Conservation (phyloP, 345 rosid genomes). For the Citrus sp. region DNA sequence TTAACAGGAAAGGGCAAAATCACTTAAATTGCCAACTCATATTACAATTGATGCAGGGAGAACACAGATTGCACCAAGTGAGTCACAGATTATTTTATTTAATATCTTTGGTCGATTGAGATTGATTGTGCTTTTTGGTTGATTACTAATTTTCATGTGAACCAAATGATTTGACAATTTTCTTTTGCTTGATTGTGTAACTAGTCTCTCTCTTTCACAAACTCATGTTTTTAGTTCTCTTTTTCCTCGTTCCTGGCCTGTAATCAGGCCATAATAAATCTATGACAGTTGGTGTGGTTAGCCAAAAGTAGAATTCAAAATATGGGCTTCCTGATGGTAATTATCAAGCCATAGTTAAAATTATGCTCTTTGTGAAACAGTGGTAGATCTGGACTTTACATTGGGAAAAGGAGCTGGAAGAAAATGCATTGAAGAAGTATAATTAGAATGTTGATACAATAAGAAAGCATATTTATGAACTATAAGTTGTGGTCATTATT, state of each 20-base stretch:
- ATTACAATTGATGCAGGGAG: conserved; percentile 98
- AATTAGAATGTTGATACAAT: neutral
- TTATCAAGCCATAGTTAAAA: neutral
- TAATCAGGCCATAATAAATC: neutral
- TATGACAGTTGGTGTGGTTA: neutral
- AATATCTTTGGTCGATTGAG: neutral
- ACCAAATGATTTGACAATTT: neutral
- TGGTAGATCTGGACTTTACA: neutral
- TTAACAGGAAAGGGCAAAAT: conserved; percentile 82
- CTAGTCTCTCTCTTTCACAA: neutral
- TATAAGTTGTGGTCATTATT: neutral
- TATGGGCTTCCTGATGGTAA: neutral
- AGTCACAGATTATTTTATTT: conserved; percentile 35
- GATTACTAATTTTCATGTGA: neutral
- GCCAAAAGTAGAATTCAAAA: too few relatives aligned
- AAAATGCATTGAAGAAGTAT: neutral
- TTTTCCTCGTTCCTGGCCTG: neutral
- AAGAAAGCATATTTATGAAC: neutral
- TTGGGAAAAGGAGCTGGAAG: neutral
- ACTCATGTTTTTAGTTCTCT: neutral
- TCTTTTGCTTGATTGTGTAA: neutral
- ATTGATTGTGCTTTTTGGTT: neutral
- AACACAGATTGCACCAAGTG: conserved; percentile 98
- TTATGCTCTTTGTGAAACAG: neutral
- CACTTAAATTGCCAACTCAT: conserved; percentile 87